A percentile compares a stretch with the other conserved stretches of the same genome.
Evolutionary conservation across 805 yeast genomes (phyloP).

Genomic region (Vanderwaltozyma tropicalis): DNA sequence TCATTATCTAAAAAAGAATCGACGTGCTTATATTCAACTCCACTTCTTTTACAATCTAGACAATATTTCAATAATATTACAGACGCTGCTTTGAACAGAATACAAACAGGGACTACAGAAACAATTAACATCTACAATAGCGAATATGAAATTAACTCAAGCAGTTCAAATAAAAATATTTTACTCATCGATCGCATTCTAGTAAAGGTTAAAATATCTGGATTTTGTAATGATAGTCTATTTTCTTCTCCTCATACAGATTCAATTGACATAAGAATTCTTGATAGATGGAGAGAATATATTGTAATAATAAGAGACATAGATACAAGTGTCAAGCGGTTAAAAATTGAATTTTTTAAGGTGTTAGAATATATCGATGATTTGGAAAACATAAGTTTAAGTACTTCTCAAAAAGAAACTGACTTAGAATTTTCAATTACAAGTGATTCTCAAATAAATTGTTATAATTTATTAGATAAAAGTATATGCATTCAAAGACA

Average conservation of each 20-base stretch:
- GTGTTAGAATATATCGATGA: conserved; percentile 51
- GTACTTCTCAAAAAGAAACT: neutral
- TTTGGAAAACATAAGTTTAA: conserved; percentile 25
- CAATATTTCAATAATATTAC: neutral
- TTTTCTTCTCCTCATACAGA: conserved; percentile 39
- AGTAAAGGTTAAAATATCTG: conserved; percentile 43
- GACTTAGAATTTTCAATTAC: neutral
- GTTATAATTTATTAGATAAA: conserved; percentile 63
- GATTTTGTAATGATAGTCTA: neutral
- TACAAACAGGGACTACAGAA: neutral
- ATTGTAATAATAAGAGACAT: conserved; percentile 53
- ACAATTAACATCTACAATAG: neutral
- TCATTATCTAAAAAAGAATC: neutral
- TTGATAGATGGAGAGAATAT: conserved; percentile 75
- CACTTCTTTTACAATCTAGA: neutral
- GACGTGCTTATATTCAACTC: neutral
- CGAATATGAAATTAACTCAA: neutral
- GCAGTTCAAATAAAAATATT: too few relatives aligned
- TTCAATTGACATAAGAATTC: conserved; percentile 42
- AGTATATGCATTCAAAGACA: conserved; percentile 35
- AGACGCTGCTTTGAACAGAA: neutral
- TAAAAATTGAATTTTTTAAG: conserved; percentile 23
- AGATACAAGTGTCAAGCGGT: conserved; percentile 37
- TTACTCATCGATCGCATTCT: conserved; percentile 59
- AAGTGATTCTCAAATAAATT: conserved; percentile 27